Percentiles rank a stretch among this genome's conserved stretches.
Evolutionary conservation across 2,329 filamentous ascomycete genomes (phyloP).

Genomic region (Xylariaceae sp.): DNA sequence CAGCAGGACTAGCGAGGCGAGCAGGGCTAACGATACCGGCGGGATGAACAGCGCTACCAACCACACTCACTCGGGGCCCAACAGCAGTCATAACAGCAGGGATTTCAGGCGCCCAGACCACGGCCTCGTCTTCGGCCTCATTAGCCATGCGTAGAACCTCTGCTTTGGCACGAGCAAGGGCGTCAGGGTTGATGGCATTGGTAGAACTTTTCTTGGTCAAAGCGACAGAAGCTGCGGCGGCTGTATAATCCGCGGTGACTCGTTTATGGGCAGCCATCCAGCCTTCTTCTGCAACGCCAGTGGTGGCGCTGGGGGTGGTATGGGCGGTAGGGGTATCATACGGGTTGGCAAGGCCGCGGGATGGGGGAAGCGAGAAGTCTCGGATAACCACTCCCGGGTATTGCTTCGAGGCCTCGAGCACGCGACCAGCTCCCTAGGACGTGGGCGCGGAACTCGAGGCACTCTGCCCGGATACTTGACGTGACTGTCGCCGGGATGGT

Average conservation of each 20-base stretch:
- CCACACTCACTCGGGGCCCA: no score
- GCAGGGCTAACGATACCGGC: no score
- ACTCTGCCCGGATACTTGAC: not conserved
- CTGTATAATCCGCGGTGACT: not conserved
- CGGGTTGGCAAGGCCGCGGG: not conserved
- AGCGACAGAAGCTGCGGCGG: not conserved
- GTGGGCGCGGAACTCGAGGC: not conserved
- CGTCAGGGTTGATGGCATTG: no score
- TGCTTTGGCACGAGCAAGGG: no score
- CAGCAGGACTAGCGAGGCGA: no score
- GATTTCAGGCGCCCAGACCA: no score
- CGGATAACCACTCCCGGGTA: slow-evolving; percentile 1
- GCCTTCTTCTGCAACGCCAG: not conserved
- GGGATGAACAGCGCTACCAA: no score
- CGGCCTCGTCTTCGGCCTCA: no score
- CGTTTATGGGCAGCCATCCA: not conserved
- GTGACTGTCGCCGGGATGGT: not conserved
- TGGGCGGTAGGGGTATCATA: not conserved
- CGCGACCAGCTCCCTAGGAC: slow-evolving; percentile 7
- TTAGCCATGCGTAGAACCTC: no score
- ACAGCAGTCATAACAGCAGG: no score
- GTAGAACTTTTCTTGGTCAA: no score
- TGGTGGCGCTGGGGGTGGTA: not conserved
- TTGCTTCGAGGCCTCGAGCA: not conserved
- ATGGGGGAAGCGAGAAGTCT: slow-evolving; percentile 9